A percentile compares a stretch with the other conserved stretches of the same genome.
Evolutionary conservation across 768 basidiomycete genomes (phyloP).

Genomic region (Suillus bovinus): DNA sequence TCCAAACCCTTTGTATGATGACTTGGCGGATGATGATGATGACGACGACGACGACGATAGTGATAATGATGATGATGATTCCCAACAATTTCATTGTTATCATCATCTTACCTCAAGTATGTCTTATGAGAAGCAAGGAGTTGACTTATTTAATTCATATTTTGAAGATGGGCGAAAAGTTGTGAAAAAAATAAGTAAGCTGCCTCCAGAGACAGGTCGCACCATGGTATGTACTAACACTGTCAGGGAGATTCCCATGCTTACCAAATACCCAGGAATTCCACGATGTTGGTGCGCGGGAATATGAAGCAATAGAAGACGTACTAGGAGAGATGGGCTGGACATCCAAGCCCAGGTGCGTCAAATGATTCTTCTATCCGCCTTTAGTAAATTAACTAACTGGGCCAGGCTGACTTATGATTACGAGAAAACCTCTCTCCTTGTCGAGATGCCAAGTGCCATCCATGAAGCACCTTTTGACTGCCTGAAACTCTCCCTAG

Average conservation of each 20-base stretch:
- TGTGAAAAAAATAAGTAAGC: background rate
- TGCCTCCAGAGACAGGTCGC: background rate
- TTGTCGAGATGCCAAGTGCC: background rate
- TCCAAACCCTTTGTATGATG: background rate
- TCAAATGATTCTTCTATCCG: background rate
- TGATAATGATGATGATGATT: background rate
- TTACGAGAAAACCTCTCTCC: background rate
- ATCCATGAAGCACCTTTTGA: background rate
- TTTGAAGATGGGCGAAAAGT: background rate
- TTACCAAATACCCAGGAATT: background rate
- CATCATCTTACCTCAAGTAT: background rate
- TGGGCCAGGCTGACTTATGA: background rate
- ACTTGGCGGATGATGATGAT: background rate
- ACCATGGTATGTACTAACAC: background rate
- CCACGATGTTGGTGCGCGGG: background rate
- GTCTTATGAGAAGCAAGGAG: background rate
- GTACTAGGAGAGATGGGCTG: background rate
- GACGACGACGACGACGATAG: no score
- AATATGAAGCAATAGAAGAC: background rate
- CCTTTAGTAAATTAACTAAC: background rate
- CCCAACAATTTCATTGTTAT: background rate
- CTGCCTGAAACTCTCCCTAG: background rate
- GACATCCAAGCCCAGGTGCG: background rate
- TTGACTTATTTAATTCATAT: background rate
- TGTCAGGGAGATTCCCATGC: no score